phyloP scores from a whole-genome alignment of 2,329 filamentous ascomycete genomes.

The Alternaria viburni region DNA sequence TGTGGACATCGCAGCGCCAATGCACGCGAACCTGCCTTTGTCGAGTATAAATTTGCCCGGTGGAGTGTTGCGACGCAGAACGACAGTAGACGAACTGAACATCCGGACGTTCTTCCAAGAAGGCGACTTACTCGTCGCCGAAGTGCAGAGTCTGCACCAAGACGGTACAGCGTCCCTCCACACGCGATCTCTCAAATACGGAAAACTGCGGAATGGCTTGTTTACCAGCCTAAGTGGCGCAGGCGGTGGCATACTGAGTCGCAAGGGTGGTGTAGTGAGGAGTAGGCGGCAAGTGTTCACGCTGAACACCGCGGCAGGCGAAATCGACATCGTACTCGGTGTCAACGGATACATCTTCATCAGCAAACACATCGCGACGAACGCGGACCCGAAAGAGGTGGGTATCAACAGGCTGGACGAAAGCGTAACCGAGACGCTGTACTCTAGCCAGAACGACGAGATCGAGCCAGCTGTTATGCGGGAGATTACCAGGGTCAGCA shows the following conservation, averaged over 20 bases:
- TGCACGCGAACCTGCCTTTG: slow-evolving; percentile 84
- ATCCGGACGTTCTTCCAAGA: slow-evolving; percentile 97
- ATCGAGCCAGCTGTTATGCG: slow-evolving; percentile 78
- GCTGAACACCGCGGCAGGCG: slow-evolving; percentile 63
- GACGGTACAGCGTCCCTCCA: slow-evolving; percentile 89
- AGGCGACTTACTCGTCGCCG: slow-evolving; percentile 90
- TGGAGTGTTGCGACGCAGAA: slow-evolving; percentile 87
- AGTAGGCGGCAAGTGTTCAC: slow-evolving; percentile 88
- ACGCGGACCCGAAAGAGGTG: slow-evolving; percentile 59
- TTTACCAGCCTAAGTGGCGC: slow-evolving; percentile 83
- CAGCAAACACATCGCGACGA: slow-evolving; percentile 75
- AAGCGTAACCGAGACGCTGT: slow-evolving; percentile 81
- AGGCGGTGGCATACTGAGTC: slow-evolving; percentile 64
- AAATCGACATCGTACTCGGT: slow-evolving; percentile 85
- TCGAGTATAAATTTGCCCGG: slow-evolving; percentile 93
- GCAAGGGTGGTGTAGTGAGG: slow-evolving; percentile 77
- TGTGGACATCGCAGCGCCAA: slow-evolving; percentile 87
- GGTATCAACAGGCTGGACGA: slow-evolving; percentile 88
- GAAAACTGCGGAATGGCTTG: slow-evolving; percentile 91
- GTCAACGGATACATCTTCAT: slow-evolving; percentile 99
- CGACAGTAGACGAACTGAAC: slow-evolving; percentile 94
- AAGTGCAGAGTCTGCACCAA: slow-evolving; percentile 87
- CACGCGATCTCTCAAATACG: slow-evolving; percentile 89
- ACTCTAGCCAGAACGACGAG: slow-evolving; percentile 92
- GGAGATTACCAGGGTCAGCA: slow-evolving; percentile 84